Conservation (phyloP, 805 yeast genomes). For the Yarrowia divulgata region DNA sequence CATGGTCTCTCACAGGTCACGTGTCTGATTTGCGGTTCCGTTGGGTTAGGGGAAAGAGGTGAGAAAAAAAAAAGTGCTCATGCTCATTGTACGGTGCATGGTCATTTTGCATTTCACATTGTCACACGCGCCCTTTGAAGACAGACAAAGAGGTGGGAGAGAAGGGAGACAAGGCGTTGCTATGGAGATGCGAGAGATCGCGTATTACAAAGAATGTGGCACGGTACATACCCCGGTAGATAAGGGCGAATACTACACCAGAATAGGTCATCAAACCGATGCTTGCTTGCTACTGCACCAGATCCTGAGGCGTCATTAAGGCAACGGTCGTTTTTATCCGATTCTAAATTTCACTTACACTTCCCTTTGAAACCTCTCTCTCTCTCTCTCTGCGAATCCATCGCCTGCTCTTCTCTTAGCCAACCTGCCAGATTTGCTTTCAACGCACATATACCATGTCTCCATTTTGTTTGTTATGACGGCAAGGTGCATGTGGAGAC, state of each 20-base stretch:
- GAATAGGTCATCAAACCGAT: not conserved
- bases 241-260: too few relatives aligned
- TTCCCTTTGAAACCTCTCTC: not conserved
- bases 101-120: not conserved
- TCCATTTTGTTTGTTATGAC: conserved; percentile 14
- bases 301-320: not conserved
- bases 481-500: conserved; percentile 7
- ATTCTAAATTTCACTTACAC: conserved; percentile 11
- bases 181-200: not conserved
- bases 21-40: not conserved
- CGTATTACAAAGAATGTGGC: too few relatives aligned
- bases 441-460: conserved; percentile 22
- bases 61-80: not conserved
- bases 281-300: not conserved
- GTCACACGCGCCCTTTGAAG: conserved; percentile 5
- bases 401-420: too few relatives aligned
- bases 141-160: conserved; percentile 13
- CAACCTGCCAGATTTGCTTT: conserved; percentile 28
- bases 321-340: not conserved
- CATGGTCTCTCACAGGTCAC: conserved; percentile 5
- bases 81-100: not conserved
- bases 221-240: too few relatives aligned
- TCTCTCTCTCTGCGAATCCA: too few relatives aligned
- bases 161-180: conserved; percentile 1
- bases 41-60: not conserved